Evolutionary conservation across 768 basidiomycete genomes (phyloP).

Genomic region (Sarcodon aspratus): DNA sequence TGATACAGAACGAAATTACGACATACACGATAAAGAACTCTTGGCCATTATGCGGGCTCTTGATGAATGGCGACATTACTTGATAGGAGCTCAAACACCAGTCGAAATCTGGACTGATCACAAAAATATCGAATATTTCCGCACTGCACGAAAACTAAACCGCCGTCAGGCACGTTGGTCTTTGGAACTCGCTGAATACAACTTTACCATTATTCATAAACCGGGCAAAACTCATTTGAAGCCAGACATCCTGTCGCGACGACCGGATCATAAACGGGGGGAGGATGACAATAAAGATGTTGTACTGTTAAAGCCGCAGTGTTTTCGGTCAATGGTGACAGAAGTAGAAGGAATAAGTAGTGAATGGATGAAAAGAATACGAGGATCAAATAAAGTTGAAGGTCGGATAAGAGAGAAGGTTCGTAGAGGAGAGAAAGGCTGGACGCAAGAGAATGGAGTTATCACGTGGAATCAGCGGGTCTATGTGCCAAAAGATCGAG

Average conservation of each 20-base stretch:
- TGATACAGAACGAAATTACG: conserved; percentile 21
- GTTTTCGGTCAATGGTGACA: too few species aligned
- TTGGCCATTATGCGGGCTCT: conserved; percentile 26
- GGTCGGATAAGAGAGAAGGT: too few species aligned
- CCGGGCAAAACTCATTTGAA: conserved; percentile 2
- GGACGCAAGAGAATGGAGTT: too few species aligned
- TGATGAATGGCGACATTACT: conserved; percentile 19
- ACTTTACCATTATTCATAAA: conserved; percentile 6
- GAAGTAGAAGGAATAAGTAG: too few species aligned
- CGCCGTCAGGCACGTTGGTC: conserved; percentile 20
- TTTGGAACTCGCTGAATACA: conserved; percentile 7
- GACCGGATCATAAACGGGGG: too few species aligned
- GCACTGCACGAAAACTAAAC: conserved; percentile 13
- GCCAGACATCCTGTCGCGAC: neutral
- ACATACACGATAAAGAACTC: conserved; percentile 30
- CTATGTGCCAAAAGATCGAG: too few species aligned
- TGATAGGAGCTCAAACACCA: conserved; percentile 5
- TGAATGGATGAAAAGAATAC: too few species aligned
- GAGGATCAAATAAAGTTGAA: too few species aligned
- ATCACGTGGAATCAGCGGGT: too few species aligned
- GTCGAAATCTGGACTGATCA: conserved; percentile 13
- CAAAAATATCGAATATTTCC: conserved; percentile 16
- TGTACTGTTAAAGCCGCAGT: too few species aligned
- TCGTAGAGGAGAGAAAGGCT: too few species aligned
- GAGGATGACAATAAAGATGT: too few species aligned